A percentile compares a stretch with the other conserved stretches of the same genome.
Evolutionary conservation across 257 asterid genomes (phyloP).

Genomic region (Solanum appendiculatum): DNA sequence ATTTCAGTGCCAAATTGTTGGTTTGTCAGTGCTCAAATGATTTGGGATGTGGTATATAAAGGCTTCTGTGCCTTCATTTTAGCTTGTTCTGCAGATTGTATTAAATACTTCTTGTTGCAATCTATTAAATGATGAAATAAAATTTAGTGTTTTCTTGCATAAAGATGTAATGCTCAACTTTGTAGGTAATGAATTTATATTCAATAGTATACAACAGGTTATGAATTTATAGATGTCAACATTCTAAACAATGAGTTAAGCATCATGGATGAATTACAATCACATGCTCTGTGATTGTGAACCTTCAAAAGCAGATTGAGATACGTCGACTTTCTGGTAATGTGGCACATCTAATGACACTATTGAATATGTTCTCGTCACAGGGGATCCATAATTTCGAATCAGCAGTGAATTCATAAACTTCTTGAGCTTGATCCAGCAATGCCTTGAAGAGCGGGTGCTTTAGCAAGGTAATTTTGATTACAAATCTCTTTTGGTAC

Average conservation of each 20-base stretch:
- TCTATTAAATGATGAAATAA: background rate
- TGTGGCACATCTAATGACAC: constrained; percentile 55
- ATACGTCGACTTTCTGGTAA: constrained; percentile 39
- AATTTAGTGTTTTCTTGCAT: background rate
- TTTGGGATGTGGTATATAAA: background rate
- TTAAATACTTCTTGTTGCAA: background rate
- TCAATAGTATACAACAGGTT: constrained; percentile 24
- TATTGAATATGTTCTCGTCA: constrained; percentile 63
- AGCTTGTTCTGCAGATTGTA: background rate
- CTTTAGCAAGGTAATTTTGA: constrained; percentile 53
- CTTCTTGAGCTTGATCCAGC: constrained; percentile 78
- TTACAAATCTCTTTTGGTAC: constrained; percentile 56
- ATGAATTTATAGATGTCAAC: constrained; percentile 8
- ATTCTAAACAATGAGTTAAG: constrained; percentile 15
- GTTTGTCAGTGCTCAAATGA: background rate
- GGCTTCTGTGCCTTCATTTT: background rate
- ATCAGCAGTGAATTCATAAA: constrained; percentile 44
- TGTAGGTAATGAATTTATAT: constrained; percentile 11
- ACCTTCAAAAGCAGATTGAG: constrained; percentile 31
- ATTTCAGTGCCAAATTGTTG: background rate
- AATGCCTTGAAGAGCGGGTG: constrained; percentile 72
- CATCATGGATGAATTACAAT: constrained; percentile 7
- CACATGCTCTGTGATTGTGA: background rate
- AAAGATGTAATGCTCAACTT: background rate
- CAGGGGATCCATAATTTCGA: constrained; percentile 81